Percentiles rank a stretch among this genome's conserved stretches.
Conservation (phyloP, 331 rosid species). For the Phaseolus coccineus region DNA sequence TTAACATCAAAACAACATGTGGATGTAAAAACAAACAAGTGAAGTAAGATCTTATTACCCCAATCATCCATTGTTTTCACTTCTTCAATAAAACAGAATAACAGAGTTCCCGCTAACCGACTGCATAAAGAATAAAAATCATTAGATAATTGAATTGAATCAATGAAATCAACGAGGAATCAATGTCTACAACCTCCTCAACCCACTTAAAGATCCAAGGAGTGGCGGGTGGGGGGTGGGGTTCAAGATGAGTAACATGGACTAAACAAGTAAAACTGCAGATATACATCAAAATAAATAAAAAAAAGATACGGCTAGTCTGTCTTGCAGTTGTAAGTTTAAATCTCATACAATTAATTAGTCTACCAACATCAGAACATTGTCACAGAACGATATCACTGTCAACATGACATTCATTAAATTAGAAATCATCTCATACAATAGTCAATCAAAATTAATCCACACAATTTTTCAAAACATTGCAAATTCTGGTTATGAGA, state of each 20-base stretch:
- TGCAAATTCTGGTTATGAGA: neutral
- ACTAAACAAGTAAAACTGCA: neutral
- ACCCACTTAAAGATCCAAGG: neutral
- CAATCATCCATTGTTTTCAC: conserved; percentile 73
- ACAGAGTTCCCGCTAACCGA: neutral
- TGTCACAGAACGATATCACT: neutral
- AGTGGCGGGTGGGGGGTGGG: neutral
- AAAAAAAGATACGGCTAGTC: neutral
- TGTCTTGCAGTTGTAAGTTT: neutral
- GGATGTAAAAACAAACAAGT: neutral
- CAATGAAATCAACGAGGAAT: neutral
- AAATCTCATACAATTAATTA: neutral
- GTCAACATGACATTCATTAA: neutral
- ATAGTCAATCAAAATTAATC: neutral
- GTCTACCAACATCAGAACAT: neutral
- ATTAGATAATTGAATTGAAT: conserved; percentile 31
- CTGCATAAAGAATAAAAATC: conserved; percentile 37
- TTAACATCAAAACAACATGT: neutral
- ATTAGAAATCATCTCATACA: neutral
- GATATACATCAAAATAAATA: neutral
- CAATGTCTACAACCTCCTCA: neutral
- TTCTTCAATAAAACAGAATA: conserved; percentile 20
- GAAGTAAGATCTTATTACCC: conserved; percentile 60
- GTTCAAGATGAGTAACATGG: neutral
- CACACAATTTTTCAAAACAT: neutral